phyloP scores from a whole-genome alignment of 2,329 filamentous ascomycete species.

The Thelonectria discophora region DNA sequence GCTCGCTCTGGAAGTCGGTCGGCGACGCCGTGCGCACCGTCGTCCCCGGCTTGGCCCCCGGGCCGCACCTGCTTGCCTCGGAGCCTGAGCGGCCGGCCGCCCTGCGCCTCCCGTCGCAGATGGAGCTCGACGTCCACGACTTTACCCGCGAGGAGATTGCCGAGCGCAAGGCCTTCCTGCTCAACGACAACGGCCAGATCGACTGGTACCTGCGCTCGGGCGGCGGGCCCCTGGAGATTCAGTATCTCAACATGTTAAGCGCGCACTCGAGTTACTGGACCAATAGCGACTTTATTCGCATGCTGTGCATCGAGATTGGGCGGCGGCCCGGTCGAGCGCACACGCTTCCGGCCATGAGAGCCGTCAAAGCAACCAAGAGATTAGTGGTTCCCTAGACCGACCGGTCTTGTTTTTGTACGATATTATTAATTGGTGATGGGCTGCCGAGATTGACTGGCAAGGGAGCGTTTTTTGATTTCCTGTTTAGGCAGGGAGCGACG shows the following conservation, averaged over 20 bases:
- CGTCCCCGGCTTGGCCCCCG: slow-evolving; percentile 60
- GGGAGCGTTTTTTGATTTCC: background rate
- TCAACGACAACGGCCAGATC: slow-evolving; percentile 97
- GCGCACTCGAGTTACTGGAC: slow-evolving; percentile 97
- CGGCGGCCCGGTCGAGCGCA: slow-evolving; percentile 72
- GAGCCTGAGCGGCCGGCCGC: slow-evolving; percentile 50
- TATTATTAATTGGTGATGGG: no score
- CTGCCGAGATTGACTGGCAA: background rate
- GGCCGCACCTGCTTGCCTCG: slow-evolving; percentile 42
- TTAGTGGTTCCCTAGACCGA: slow-evolving; percentile 34
- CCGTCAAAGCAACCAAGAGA: slow-evolving; percentile 61
- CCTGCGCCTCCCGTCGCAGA: slow-evolving; percentile 65
- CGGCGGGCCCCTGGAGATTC: slow-evolving; percentile 88
- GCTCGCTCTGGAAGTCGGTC: slow-evolving; percentile 71
- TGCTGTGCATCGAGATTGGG: slow-evolving; percentile 89
- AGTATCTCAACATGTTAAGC: slow-evolving; percentile 96
- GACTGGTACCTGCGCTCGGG: slow-evolving; percentile 88
- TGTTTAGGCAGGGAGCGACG: background rate
- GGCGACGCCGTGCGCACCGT: slow-evolving; percentile 70
- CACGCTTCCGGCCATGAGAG: slow-evolving; percentile 66
- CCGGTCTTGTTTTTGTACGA: background rate
- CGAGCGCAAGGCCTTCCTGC: slow-evolving; percentile 83
- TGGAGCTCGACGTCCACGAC: slow-evolving; percentile 96
- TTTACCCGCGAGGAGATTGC: slow-evolving; percentile 93
- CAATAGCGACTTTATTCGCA: slow-evolving; percentile 84